Evolutionary conservation across 257 asterid genomes (phyloP).

Genomic region (Ilex asprella): DNA sequence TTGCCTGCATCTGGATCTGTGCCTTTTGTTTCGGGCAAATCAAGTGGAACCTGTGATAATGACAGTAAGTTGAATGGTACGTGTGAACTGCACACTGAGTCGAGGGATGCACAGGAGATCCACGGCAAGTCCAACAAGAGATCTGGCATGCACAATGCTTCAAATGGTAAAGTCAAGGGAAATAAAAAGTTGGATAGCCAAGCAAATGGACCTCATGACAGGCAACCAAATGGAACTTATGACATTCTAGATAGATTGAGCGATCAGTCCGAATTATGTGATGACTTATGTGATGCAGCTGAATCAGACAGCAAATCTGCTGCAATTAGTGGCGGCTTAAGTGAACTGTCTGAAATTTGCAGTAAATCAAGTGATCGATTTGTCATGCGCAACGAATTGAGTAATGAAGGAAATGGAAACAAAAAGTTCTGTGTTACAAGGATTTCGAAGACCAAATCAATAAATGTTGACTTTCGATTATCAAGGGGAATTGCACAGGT

Average conservation of each 20-base stretch:
- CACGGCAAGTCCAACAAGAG: slow-evolving; percentile 30
- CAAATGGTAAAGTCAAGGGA: slow-evolving; percentile 11
- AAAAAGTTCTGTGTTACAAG: slow-evolving; percentile 64
- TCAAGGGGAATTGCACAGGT: slow-evolving; percentile 99
- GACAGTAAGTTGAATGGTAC: slow-evolving; percentile 41
- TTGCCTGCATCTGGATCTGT: slow-evolving; percentile 31
- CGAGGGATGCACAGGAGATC: slow-evolving; percentile 32
- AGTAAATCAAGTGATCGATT: slow-evolving; percentile 44
- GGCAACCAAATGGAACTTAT: slow-evolving; percentile 37
- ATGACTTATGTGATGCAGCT: slow-evolving; percentile 30
- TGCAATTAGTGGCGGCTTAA: slow-evolving; percentile 28
- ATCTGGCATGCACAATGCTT: slow-evolving; percentile 18
- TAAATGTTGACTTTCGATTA: slow-evolving; percentile 88
- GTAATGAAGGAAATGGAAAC: slow-evolving; percentile 50
- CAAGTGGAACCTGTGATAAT: slow-evolving; percentile 31
- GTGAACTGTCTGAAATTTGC: slow-evolving; percentile 41
- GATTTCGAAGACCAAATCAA: slow-evolving; percentile 74
- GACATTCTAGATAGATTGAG: slow-evolving; percentile 28
- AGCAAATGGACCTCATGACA: slow-evolving; percentile 42
- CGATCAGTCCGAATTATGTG: slow-evolving; percentile 25
- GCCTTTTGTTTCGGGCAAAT: slow-evolving; percentile 28
- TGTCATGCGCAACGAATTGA: slow-evolving; percentile 43
- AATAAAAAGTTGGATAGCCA: slow-evolving; percentile 20
- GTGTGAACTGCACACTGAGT: slow-evolving; percentile 23
- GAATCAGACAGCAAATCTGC: slow-evolving; percentile 32